Conservation (phyloP, 345 rosid species). For the Hirschfeldia incana region DNA sequence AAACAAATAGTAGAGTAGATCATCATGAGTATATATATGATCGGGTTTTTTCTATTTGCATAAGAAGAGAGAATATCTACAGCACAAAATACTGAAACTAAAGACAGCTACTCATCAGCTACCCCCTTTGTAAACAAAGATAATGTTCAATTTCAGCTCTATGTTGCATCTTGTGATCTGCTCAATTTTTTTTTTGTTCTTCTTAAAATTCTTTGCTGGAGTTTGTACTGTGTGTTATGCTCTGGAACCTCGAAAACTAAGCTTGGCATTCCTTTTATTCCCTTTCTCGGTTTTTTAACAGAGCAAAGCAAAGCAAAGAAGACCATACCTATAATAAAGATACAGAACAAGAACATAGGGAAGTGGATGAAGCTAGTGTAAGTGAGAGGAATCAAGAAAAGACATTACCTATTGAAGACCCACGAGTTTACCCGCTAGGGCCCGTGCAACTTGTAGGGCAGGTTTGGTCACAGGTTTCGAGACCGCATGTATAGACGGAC, state of each 20-base stretch:
- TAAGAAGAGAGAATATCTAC: slow-evolving; percentile 29
- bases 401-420: not conserved
- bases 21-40: slow-evolving; percentile 6
- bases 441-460: too few relatives aligned
- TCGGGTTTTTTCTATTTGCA: slow-evolving; percentile 21
- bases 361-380: slow-evolving; percentile 19
- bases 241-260: not conserved
- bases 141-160: slow-evolving; percentile 8
- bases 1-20: not conserved
- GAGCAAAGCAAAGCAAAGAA: slow-evolving; percentile 22
- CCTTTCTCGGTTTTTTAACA: not conserved
- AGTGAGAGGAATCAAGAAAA: not conserved
- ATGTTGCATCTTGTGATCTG: not conserved
- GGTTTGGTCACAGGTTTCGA: too few relatives aligned
- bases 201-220: not conserved
- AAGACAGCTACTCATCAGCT: slow-evolving; percentile 31
- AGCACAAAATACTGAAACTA: slow-evolving; percentile 9
- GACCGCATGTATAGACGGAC: too few relatives aligned
- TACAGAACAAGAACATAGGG: slow-evolving; percentile 30
- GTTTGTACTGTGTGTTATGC: not conserved
- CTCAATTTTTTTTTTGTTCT: not conserved
- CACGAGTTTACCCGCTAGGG: too few relatives aligned
- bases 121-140: slow-evolving; percentile 25
- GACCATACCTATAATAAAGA: not conserved
- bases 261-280: not conserved